These are phyloP conservation scores for Eimeria zaria DNA, from an alignment of 169 alveolate species.

Conservation along the genomic window DNA sequence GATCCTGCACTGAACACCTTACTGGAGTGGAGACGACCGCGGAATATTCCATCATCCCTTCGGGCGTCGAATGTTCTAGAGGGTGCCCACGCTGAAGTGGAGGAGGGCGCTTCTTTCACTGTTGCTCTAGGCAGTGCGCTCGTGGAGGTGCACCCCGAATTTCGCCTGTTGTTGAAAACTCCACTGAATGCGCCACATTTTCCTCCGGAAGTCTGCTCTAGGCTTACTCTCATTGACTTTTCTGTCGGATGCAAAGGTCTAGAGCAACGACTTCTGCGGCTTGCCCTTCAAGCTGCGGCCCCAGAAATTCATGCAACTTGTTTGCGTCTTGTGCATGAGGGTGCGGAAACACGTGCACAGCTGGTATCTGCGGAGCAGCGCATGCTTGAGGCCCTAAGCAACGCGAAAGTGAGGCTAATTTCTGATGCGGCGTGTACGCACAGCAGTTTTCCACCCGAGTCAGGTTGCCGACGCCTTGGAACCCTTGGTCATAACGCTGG, in stretches of 20 bases:
- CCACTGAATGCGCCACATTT: slow-evolving; percentile 93
- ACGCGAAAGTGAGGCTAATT: slow-evolving; percentile 87
- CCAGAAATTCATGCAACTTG: slow-evolving; percentile 84
- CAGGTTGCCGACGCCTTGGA: neutral
- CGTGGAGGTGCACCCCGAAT: slow-evolving; percentile 89
- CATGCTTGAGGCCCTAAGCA: slow-evolving; percentile 93
- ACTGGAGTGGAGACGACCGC: slow-evolving; percentile 91
- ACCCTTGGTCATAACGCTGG: neutral
- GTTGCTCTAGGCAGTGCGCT: slow-evolving; percentile 92
- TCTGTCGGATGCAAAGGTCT: slow-evolving; percentile 97
- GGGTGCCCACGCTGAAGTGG: slow-evolving; percentile 95
- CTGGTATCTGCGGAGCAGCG: slow-evolving; percentile 94
- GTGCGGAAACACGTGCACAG: slow-evolving; percentile 80
- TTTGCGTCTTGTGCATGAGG: slow-evolving; percentile 92
- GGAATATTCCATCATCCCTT: slow-evolving; percentile 91
- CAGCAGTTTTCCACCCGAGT: neutral
- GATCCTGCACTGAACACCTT: slow-evolving; percentile 98
- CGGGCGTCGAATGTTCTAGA: slow-evolving; percentile 95
- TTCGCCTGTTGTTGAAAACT: slow-evolving; percentile 61
- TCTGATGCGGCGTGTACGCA: neutral
- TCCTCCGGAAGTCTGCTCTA: slow-evolving; percentile 98
- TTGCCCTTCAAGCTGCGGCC: slow-evolving; percentile 70
- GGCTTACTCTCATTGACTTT: slow-evolving; percentile 97
- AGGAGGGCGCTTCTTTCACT: slow-evolving; percentile 97
- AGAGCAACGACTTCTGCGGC: slow-evolving; percentile 97